Conservation (phyloP, 2,329 filamentous ascomycete species). For the Delphinella strobiligena region DNA sequence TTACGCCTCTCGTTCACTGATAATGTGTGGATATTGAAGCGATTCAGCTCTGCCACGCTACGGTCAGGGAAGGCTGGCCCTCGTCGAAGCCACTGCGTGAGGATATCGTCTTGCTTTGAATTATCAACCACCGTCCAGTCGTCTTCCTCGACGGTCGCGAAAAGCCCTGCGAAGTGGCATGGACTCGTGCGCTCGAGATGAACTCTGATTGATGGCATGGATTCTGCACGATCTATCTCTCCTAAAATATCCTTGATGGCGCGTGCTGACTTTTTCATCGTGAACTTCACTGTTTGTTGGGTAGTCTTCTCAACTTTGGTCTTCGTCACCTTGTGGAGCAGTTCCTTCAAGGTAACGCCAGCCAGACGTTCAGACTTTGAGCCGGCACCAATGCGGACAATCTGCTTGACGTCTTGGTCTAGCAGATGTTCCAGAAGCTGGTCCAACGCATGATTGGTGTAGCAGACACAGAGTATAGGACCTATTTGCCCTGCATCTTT, state of each 20-base stretch:
- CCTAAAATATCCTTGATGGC: slow-evolving; percentile 12
- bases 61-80: no score
- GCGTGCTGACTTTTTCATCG: slow-evolving; percentile 11
- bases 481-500: slow-evolving; percentile 25
- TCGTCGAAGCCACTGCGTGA: background rate
- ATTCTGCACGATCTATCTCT: background rate
- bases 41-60: no score
- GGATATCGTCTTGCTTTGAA: background rate
- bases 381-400: slow-evolving; percentile 51
- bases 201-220: slow-evolving; percentile 3
- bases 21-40: slow-evolving; percentile 1
- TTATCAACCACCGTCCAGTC: background rate
- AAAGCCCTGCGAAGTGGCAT: slow-evolving; percentile 13
- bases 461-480: slow-evolving; percentile 36
- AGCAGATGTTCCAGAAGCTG: slow-evolving; percentile 49
- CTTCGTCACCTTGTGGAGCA: slow-evolving; percentile 19
- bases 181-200: slow-evolving; percentile 13
- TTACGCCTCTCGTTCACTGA: slow-evolving; percentile 3
- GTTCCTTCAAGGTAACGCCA: slow-evolving; percentile 36
- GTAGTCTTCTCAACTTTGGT: slow-evolving; percentile 30
- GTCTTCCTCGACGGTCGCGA: slow-evolving; percentile 14
- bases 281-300: slow-evolving; percentile 17
- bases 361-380: slow-evolving; percentile 44
- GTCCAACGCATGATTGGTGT: slow-evolving; percentile 42
- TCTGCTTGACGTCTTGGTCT: slow-evolving; percentile 31